Base-by-base conservation (phyloP, 208 protist genomes). In the Trypanosoma platydactyli region DNA sequence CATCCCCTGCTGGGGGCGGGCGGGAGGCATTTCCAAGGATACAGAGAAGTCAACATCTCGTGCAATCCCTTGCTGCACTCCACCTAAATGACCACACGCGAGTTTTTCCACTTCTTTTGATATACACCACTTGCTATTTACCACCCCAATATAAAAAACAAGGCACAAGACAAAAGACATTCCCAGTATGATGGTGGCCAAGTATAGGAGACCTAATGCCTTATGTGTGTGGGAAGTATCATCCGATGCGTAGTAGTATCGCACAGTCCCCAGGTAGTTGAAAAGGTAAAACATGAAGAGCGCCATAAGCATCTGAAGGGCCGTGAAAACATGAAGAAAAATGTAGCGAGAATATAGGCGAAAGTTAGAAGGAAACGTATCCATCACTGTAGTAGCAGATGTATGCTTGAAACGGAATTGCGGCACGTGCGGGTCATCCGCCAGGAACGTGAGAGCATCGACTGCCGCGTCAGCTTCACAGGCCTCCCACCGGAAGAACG, bases 261-360 rank as follows among this genome's bases (percentile, higher is more conserved):
- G 72, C 22, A 71, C 24, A 11, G 62, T 71, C 24, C 53, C 50
- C 15, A 80, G 13, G 54, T 80, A 80, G 58, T 80, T 80, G 63
- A 71, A 80, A 38, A 80, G 33, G 20, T 64, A 50, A 22, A 80
- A 48, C 15, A 63, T 80, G 7, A 80, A 65, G 5, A 73, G 42
- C 22, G 35, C 61, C 24, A 75, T 40, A 25, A 75, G 16, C 2
- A 68, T 24, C 27, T 80, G 74, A 12, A 75, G 49, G 24, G 63
- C 68, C 15, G 68, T 71, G 50, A 80, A 75, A 6, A 75, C 45
- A 5, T 68, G 18, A 3, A 80, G 41, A 48, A 80, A 80, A 16
- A 71, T 44, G 27, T 64, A 64, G 25, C 66, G 33, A 48, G 66
- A 72, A 49, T 65, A 72, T 33, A 72, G 48, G 29, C 56, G 33